These are phyloP conservation scores for Acorus calamus DNA, from an alignment of 106 monocot genomes.

Conservation along the genomic window DNA sequence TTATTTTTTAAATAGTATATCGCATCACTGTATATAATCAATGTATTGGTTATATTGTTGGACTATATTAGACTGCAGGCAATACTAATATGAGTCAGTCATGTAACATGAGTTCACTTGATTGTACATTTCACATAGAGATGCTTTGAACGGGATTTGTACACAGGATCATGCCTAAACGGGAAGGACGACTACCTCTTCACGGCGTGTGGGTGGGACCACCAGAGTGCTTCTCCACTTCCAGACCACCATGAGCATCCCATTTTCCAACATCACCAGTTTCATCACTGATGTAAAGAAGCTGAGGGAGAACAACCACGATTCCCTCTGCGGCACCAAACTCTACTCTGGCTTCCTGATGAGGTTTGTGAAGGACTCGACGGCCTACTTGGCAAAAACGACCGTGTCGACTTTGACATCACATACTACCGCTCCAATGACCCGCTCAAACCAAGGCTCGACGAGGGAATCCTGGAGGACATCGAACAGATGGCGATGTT, in stretches of 20 bases:
- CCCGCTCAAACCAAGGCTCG: conserved; percentile 3
- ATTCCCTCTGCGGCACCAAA: conserved; percentile 9
- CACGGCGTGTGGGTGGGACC: conserved; percentile 10
- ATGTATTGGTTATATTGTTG: too few relatives aligned
- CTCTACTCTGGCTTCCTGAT: conserved; percentile 16
- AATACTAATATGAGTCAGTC: too few relatives aligned
- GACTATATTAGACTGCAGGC: too few relatives aligned
- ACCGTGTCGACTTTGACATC: conserved; percentile 15
- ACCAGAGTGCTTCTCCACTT: conserved; percentile 9
- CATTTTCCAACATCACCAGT: background rate
- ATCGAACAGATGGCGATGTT: conserved; percentile 7
- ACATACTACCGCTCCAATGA: conserved; percentile 15
- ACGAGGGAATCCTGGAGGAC: conserved; percentile 10
- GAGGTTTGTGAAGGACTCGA: conserved; percentile 13
- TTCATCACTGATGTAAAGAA: conserved; percentile 14
- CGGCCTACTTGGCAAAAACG: conserved; percentile 12
- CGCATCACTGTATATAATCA: too few relatives aligned
- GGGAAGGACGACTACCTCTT: background rate
- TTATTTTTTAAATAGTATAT: too few relatives aligned
- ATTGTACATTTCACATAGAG: too few relatives aligned
- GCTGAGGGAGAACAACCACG: conserved; percentile 5
- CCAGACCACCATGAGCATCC: conserved; percentile 14
- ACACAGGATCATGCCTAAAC: conserved; percentile 8
- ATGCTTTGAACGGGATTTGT: too few relatives aligned
- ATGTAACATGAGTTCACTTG: too few relatives aligned